Evolutionary conservation across 1,284 basidiomycete species (phyloP).

Genomic region (Ustilago esculenta): DNA sequence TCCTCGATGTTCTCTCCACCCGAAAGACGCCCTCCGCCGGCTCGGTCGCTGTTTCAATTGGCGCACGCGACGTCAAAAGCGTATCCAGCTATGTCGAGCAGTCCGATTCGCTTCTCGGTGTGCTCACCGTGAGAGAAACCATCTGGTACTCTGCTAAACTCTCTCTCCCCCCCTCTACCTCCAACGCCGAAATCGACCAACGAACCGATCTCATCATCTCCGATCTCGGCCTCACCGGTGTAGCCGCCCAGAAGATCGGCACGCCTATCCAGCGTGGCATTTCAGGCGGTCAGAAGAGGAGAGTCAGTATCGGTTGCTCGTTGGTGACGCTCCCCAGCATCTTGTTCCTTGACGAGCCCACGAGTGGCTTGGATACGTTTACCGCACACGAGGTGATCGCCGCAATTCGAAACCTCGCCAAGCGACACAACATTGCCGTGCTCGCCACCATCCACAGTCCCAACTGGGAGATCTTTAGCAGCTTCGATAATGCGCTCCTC

Average conservation of each 20-base stretch:
- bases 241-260: constrained; percentile 65
- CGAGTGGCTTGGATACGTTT: constrained; percentile 59
- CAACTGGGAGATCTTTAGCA: constrained; percentile 60
- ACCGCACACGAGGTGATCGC: constrained; percentile 65
- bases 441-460: constrained; percentile 68
- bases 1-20: constrained; percentile 67
- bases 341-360: constrained; percentile 69
- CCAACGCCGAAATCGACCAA: constrained; percentile 5
- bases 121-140: constrained; percentile 68
- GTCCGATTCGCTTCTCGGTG: constrained; percentile 68
- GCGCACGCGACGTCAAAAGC: constrained; percentile 13
- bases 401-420: constrained; percentile 54
- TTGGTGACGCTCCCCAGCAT: constrained; percentile 66
- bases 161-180: constrained; percentile 22
- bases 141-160: constrained; percentile 66
- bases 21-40: constrained; percentile 43
- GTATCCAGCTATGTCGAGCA: constrained; percentile 68
- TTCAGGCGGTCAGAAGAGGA: constrained; percentile 68
- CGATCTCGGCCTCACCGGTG: constrained; percentile 60
- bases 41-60: constrained; percentile 1
- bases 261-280: constrained; percentile 69
- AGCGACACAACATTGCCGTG: constrained; percentile 59
- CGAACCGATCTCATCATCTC: constrained; percentile 49
- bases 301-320: constrained; percentile 66
- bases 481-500: constrained; percentile 63